These are phyloP conservation scores for Selenicereus undatus DNA, from an alignment of 148 eudicot species.

Conservation along the genomic window DNA sequence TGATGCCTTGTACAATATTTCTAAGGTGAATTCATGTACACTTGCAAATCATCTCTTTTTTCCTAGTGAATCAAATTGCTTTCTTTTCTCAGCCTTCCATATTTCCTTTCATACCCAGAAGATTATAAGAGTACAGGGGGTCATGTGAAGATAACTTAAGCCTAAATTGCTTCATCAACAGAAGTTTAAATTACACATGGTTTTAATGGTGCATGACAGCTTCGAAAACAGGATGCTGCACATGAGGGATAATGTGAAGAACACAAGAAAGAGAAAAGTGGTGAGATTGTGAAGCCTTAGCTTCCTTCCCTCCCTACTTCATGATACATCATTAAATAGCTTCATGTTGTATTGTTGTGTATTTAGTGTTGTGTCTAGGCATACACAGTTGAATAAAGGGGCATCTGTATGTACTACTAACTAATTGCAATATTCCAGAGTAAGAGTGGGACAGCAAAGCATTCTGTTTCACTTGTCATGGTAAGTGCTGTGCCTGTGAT, in stretches of 20 bases:
- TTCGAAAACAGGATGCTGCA: constrained; percentile 7
- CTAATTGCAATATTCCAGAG: background rate
- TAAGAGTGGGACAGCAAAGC: constrained; percentile 1
- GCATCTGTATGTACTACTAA: background rate
- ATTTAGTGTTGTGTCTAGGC: background rate
- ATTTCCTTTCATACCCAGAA: background rate
- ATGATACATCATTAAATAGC: background rate
- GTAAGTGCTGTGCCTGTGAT: background rate
- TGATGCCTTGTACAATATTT: constrained; percentile 24
- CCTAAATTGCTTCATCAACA: background rate
- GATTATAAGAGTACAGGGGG: background rate
- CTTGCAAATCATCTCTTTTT: constrained; percentile 11
- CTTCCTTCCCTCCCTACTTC: too few species aligned
- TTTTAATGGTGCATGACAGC: background rate
- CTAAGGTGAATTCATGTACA: constrained; percentile 14
- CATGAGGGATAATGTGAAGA: background rate
- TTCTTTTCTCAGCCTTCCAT: background rate
- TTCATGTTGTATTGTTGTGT: background rate
- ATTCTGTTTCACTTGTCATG: constrained; percentile 7
- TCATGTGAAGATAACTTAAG: background rate
- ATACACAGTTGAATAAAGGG: background rate
- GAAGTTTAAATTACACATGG: background rate
- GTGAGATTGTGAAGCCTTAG: background rate
- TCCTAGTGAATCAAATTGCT: background rate
- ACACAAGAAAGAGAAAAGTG: background rate